Base-by-base conservation (phyloP, 2,329 filamentous ascomycete species). In the Pseudogymnoascus sp. region DNA sequence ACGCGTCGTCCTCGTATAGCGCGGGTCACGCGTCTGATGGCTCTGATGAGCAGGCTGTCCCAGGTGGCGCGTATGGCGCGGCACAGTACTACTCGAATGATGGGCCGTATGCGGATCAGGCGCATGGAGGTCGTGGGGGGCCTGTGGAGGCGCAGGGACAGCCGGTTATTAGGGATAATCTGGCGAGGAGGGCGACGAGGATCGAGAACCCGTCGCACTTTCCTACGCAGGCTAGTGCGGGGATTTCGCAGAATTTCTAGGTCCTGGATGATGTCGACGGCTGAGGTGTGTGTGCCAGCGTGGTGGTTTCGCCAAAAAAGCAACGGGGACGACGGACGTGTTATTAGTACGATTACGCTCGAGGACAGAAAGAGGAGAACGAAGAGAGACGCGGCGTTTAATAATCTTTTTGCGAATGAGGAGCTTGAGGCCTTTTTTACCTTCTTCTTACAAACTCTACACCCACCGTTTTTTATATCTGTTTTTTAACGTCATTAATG, bases 191-290 rank as follows among this genome's bases (percentile, higher is more conserved):
- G 68, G 97, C 97, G 78, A 97, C 95, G 11, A 86, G 93, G 66
- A 97, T 99, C 72, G 93, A 97, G 78, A 96, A 89, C 73, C 88
- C 91, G 2, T 85, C 90, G 49, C 90, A 95, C 66, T 96, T 90
- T 71, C 93, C 93, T 9, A 91, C 96, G 73, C 92, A 96, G 79
- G 86, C 85, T 36, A 96, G 90, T 71, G 91, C 91, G 40, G 95
- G 95, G 64, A 97, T 99, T 71, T 90, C 95, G 34, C 95, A 97
- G 77, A 99, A 99, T 76, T 99, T 99, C 72, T 97, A 84, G 3
- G 28, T 40, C n/a, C 6, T 9, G 37, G 37, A 16, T 40, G 4
- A 11, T 34, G 31, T 6, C 31, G 31, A 34, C 2, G 6, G 9
- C 7, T 7, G 31, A 9, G 28, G 11, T 34, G 31, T 34, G 31